These are phyloP conservation scores for Rhizomucor pusillus DNA, from an alignment of 371 early-diverging fungal species.

Conservation along the genomic window DNA sequence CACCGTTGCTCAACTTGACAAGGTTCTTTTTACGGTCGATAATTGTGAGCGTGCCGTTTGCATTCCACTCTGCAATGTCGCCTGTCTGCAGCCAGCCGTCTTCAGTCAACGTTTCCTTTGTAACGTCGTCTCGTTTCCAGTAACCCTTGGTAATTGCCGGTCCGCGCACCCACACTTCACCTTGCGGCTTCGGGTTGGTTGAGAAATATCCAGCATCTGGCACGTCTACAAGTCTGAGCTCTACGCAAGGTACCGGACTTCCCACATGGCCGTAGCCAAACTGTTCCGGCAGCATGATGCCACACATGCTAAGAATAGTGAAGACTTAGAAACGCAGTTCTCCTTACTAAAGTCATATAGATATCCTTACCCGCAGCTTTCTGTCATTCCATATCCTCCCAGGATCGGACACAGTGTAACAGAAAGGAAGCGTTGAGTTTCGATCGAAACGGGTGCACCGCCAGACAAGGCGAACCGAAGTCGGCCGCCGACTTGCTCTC, in stretches of 20 bases:
- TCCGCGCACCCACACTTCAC: constrained; percentile 89
- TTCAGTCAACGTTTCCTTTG: constrained; percentile 74
- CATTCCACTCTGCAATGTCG: constrained; percentile 84
- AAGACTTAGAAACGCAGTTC: neutral
- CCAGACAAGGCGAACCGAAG: constrained; percentile 89
- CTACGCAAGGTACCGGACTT: constrained; percentile 77
- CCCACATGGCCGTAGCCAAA: constrained; percentile 76
- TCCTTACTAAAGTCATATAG: neutral
- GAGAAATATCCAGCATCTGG: constrained; percentile 79
- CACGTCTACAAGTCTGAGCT: constrained; percentile 91
- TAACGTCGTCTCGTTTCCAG: constrained; percentile 70
- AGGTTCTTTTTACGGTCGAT: constrained; percentile 85
- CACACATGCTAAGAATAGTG: constrained; percentile 48
- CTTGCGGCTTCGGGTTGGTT: constrained; percentile 71
- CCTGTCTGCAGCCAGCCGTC: constrained; percentile 94
- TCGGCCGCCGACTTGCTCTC: constrained; percentile 90
- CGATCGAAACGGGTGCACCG: constrained; percentile 88
- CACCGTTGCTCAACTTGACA: constrained; percentile 86
- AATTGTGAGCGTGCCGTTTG: constrained; percentile 69
- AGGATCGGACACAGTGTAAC: constrained; percentile 83
- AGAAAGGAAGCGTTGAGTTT: constrained; percentile 85
- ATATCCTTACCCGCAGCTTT: constrained; percentile 48
- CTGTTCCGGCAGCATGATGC: constrained; percentile 65
- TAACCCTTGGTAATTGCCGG: constrained; percentile 67
- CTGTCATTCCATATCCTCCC: constrained; percentile 87